phyloP scores from a whole-genome alignment of 257 asterid species.

The Schizonepeta tenuifolia region DNA sequence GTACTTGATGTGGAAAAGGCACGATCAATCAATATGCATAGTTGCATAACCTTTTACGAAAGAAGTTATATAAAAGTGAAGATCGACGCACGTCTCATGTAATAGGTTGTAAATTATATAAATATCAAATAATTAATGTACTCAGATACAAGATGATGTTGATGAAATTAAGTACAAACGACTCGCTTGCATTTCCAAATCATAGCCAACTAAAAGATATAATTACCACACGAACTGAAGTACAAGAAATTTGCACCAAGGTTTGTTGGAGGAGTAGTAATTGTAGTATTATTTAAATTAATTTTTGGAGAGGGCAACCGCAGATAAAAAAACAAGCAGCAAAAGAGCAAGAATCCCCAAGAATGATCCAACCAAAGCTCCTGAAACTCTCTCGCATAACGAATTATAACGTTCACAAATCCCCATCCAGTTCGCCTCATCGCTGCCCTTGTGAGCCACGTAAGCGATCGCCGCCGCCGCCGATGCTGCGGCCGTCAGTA shows the following conservation, averaged over 20 bases:
- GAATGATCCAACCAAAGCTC: constrained; percentile 78
- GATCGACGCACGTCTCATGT: too few relatives aligned
- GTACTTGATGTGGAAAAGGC: too few relatives aligned
- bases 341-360: constrained; percentile 58
- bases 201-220: too few relatives aligned
- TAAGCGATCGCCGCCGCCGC: constrained; percentile 76
- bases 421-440: constrained; percentile 52
- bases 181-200: neutral
- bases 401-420: constrained; percentile 67
- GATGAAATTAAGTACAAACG: neutral
- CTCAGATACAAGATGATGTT: neutral
- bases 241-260: neutral
- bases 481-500: constrained; percentile 74
- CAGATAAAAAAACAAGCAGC: constrained; percentile 56
- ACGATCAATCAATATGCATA: too few relatives aligned
- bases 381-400: constrained; percentile 71
- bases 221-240: too few relatives aligned
- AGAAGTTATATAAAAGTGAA: too few relatives aligned
- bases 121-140: too few relatives aligned
- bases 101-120: too few relatives aligned
- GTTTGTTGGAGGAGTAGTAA: neutral
- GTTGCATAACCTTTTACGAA: too few relatives aligned
- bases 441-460: constrained; percentile 70
- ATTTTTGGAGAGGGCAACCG: constrained; percentile 56
- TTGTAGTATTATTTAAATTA: too few relatives aligned